Conservation (phyloP, 2,329 filamentous ascomycete genomes). For the Colletotrichum sp. region DNA sequence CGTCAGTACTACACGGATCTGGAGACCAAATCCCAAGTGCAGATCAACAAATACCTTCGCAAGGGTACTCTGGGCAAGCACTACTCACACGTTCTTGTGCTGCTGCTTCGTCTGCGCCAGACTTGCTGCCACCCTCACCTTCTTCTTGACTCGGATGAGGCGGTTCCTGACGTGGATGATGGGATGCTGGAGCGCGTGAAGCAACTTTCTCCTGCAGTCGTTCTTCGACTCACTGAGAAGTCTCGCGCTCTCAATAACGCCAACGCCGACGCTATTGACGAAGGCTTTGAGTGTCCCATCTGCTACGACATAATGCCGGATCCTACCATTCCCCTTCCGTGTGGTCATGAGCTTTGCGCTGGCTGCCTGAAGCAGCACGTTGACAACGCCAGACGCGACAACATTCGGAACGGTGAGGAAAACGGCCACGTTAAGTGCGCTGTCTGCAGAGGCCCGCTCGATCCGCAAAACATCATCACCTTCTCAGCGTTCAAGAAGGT, state of each 20-base stretch:
- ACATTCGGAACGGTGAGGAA: slow-evolving; percentile 66
- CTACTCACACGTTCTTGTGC: slow-evolving; percentile 81
- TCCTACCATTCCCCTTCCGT: slow-evolving; percentile 79
- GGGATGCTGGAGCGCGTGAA: slow-evolving; percentile 69
- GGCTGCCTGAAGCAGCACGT: slow-evolving; percentile 77
- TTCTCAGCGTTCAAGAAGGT: slow-evolving; percentile 76
- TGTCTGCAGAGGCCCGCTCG: slow-evolving; percentile 72
- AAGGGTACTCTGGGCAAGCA: slow-evolving; percentile 71
- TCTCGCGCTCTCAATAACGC: slow-evolving; percentile 29
- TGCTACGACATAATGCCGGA: slow-evolving; percentile 80
- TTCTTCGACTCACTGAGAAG: slow-evolving; percentile 63
- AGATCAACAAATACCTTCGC: slow-evolving; percentile 79
- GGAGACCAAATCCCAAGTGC: slow-evolving; percentile 68
- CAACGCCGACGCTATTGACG: slow-evolving; percentile 36
- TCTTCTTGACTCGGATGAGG: slow-evolving; percentile 51
- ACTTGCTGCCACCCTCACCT: slow-evolving; percentile 81
- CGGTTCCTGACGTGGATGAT: slow-evolving; percentile 42
- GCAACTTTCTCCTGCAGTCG: slow-evolving; percentile 61
- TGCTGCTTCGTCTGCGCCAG: slow-evolving; percentile 81
- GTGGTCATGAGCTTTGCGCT: slow-evolving; percentile 79
- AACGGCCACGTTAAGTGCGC: slow-evolving; percentile 69
- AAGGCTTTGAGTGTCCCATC: slow-evolving; percentile 78
- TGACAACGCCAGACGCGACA: slow-evolving; percentile 60
- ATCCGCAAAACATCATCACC: slow-evolving; percentile 74
- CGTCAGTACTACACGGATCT: slow-evolving; percentile 67